These are phyloP conservation scores for Spinellus fusiger DNA, from an alignment of 192 early-diverging fungal species.

Conservation along the genomic window DNA sequence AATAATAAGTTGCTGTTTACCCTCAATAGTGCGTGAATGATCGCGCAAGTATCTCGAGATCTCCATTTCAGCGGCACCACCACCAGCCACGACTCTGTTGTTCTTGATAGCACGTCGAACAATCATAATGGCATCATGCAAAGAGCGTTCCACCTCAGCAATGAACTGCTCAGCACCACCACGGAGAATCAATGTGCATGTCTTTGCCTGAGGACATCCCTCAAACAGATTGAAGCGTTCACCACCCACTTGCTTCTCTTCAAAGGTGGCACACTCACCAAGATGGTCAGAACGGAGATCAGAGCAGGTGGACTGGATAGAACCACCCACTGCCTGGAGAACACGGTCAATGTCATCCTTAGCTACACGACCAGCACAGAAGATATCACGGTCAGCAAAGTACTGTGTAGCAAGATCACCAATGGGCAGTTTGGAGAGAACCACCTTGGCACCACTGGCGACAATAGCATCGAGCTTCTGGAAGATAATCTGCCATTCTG, in stretches of 20 bases:
- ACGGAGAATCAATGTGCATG: conserved; percentile 92
- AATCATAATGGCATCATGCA: conserved; percentile 99
- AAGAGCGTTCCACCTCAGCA: conserved; percentile 93
- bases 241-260: conserved; percentile 94
- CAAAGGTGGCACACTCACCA: conserved; percentile 85
- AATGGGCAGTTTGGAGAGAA: conserved; percentile 95
- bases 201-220: conserved; percentile 90
- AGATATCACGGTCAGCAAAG: conserved; percentile 99
- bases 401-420: conserved; percentile 99
- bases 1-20: conserved; percentile 98
- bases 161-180: conserved; percentile 99
- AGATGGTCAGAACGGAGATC: conserved; percentile 78
- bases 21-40: conserved; percentile 88
- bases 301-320: conserved; percentile 86
- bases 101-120: conserved; percentile 95
- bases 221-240: conserved; percentile 96
- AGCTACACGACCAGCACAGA: conserved; percentile 96
- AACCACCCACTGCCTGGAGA: conserved; percentile 91
- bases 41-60: conserved; percentile 91
- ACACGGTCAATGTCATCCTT: conserved; percentile 91
- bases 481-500: conserved; percentile 99
- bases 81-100: conserved; percentile 94
- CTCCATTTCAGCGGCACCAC: conserved; percentile 98
- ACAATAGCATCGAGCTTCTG: conserved; percentile 96
- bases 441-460: conserved; percentile 92